phyloP scores from a whole-genome alignment of 1,284 basidiomycete species.

The Malassezia nana region DNA sequence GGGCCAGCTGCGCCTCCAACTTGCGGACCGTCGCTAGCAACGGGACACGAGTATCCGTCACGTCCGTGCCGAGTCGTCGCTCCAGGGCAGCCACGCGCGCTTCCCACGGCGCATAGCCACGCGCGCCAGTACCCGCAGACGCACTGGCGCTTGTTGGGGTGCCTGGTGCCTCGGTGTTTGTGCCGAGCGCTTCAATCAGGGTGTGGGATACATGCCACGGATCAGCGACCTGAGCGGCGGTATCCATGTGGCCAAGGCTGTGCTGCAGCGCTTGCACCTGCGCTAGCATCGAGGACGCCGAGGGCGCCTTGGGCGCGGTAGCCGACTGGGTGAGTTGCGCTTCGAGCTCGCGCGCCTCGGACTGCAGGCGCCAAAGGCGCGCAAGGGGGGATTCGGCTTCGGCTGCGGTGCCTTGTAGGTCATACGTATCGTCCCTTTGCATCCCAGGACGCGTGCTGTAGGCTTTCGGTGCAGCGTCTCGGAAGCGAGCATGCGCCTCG shows the following conservation, averaged over 20 bases:
- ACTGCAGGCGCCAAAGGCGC: conserved; percentile 10
- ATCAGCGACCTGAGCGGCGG: neutral
- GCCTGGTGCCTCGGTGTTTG: neutral
- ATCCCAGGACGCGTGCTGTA: neutral
- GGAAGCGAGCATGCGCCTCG: neutral
- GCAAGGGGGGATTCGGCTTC: neutral
- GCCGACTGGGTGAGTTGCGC: neutral
- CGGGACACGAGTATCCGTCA: conserved; percentile 53
- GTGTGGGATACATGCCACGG: neutral
- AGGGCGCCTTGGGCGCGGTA: neutral
- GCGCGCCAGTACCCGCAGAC: neutral
- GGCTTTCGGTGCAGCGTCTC: neutral
- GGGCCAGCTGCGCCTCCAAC: conserved; percentile 70
- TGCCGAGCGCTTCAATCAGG: conserved; percentile 1
- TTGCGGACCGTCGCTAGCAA: conserved; percentile 69
- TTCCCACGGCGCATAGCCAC: neutral
- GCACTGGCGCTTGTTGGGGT: neutral
- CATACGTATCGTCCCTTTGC: neutral
- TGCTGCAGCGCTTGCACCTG: conserved; percentile 1
- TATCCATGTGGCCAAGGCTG: neutral
- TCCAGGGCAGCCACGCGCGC: conserved; percentile 24
- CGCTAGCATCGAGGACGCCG: neutral
- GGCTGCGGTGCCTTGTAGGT: neutral
- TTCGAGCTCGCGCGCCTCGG: conserved; percentile 6
- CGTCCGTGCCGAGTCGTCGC: conserved; percentile 21